Evolutionary conservation across 192 early-diverging fungal species (phyloP).

Genomic region (Cladochytrium replicatum): DNA sequence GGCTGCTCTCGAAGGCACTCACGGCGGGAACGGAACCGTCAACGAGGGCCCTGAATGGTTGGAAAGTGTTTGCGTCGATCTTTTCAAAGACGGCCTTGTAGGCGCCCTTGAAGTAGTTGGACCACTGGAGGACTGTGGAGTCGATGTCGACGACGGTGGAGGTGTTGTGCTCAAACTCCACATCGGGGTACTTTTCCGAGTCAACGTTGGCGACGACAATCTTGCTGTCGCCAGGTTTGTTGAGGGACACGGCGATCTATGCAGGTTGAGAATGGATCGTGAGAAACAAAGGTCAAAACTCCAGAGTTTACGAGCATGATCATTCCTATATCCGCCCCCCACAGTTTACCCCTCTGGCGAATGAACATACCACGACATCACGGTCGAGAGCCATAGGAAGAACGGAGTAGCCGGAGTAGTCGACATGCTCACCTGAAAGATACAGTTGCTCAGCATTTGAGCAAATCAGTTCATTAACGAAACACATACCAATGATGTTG

Average conservation of each 20-base stretch:
- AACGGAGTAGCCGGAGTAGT: constrained; percentile 89
- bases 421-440: constrained; percentile 76
- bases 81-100: constrained; percentile 64
- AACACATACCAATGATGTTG: constrained; percentile 71
- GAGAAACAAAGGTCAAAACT: no score
- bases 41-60: constrained; percentile 59
- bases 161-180: constrained; percentile 38
- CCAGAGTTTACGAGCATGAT: no score
- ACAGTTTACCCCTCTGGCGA: no score
- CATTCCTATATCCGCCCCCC: no score
- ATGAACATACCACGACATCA: constrained; percentile 53
- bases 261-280: no score
- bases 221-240: no score
- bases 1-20: no score
- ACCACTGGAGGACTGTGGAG: constrained; percentile 62
- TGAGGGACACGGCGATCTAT: no score
- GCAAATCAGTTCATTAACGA: no score
- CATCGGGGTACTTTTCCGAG: constrained; percentile 41
- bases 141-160: constrained; percentile 59
- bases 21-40: constrained; percentile 80
- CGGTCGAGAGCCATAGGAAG: constrained; percentile 92
- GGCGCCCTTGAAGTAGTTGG: constrained; percentile 88
- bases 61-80: constrained; percentile 26
- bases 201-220: constrained; percentile 48
- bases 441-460: no score